Evolutionary conservation across 1,284 basidiomycete genomes (phyloP), one percentile per base, ranked within the genome.

Genomic region (Ceratobasidium sp.): DNA sequence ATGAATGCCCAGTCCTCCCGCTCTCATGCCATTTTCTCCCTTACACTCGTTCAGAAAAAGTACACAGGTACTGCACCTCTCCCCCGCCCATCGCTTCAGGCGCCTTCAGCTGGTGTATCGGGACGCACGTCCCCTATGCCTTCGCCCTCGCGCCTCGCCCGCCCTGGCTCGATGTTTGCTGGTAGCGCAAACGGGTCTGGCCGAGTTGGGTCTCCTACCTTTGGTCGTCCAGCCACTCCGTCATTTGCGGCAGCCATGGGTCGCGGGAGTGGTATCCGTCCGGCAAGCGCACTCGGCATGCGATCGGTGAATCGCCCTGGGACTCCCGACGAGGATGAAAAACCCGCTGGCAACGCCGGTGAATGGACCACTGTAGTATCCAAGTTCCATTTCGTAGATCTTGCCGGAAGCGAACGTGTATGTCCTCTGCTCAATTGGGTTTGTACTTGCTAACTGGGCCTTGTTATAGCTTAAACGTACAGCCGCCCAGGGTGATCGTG

Each of bases 1-100:
- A 98, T 99, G 97, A 99, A 99, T 79, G 93, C 95, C 3, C 95
- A 98, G 79, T 97, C 94, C 0, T 98, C 96, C 53, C 92, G 97
- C 75, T 97, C 95, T 28, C 97, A 99, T 85, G 97, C 97, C 72
- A 98, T 99, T 81, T 99, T 99, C 81, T 97, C 96, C 53, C 85
- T 99, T 72, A 98, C 94, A 5, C 84, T 99, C 61, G 93, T 89
- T 0, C 97, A 97, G 83, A 92, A 90, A 84, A 92, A 91, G 79
- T 92, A 83, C 77, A 85, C 85, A 32, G 92, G 92, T 30, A 85
- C 87, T 50, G 85, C 86, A 5, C 81, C 83, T 16, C 89, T 90
- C 3, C 88, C 89, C 43, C 87, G 91, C 60, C 92, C 91, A 1
- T 85, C 89, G 6, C 65, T 70, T 36, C 65, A 57, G 34, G 53